Conservation (phyloP, 345 rosid species). For the Euphorbia lathyris region DNA sequence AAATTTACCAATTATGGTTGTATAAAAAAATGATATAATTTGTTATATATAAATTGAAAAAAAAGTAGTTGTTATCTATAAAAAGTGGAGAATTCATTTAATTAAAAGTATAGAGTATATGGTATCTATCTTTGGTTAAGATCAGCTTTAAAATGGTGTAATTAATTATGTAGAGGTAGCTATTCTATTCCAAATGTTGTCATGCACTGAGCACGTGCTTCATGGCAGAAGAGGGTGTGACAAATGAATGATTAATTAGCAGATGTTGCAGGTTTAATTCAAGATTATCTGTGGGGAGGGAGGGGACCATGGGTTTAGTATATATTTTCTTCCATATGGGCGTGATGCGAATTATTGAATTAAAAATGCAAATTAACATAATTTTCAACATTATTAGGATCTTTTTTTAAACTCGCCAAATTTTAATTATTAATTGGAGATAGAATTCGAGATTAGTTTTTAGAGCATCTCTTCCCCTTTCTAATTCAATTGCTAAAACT, state of each 20-base stretch:
- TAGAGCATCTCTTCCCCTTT: too few relatives aligned
- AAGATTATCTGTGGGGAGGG: too few relatives aligned
- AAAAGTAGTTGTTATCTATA: not conserved
- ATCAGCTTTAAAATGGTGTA: not conserved
- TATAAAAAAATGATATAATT: too few relatives aligned
- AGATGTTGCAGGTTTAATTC: constrained; percentile 14
- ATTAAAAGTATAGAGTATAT: not conserved
- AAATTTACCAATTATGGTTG: too few relatives aligned
- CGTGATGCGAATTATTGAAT: too few relatives aligned
- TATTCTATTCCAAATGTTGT: not conserved
- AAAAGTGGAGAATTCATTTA: not conserved
- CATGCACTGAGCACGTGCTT: constrained; percentile 17
- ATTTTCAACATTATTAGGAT: too few relatives aligned
- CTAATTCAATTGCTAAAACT: too few relatives aligned
- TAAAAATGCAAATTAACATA: too few relatives aligned
- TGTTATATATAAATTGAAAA: too few relatives aligned
- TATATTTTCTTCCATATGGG: constrained; percentile 8
- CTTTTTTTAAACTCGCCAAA: too few relatives aligned
- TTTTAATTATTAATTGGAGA: too few relatives aligned
- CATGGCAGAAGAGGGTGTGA: constrained; percentile 13
- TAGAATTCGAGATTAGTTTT: too few relatives aligned
- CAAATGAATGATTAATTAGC: constrained; percentile 22
- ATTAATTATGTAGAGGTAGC: constrained; percentile 2
- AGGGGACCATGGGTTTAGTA: not conserved
- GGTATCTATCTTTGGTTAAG: not conserved